A percentile compares a stretch with the other conserved stretches of the same genome.
phyloP scores from a whole-genome alignment of 768 basidiomycete species.

The Omphalotus guepiniiformis region DNA sequence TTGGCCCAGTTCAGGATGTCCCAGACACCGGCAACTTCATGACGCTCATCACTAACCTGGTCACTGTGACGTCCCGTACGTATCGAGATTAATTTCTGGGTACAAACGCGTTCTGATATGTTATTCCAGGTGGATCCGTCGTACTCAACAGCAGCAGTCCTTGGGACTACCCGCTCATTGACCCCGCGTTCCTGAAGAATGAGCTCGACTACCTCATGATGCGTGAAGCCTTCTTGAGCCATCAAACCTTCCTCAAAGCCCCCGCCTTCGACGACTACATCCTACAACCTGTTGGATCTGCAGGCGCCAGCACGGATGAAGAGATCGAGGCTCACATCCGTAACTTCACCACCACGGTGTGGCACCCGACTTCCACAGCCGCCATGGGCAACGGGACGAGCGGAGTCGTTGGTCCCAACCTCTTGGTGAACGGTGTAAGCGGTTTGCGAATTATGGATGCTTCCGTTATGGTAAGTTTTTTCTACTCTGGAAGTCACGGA shows the following conservation, averaged over 20 bases:
- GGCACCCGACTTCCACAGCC: constrained; percentile 31
- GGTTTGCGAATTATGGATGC: constrained; percentile 36
- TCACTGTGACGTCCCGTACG: constrained; percentile 16
- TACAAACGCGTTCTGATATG: background rate
- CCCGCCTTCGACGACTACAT: constrained; percentile 2
- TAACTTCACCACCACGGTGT: constrained; percentile 19
- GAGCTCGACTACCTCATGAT: constrained; percentile 2
- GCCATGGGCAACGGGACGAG: constrained; percentile 26
- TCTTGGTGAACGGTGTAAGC: constrained; percentile 31
- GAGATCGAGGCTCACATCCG: constrained; percentile 25
- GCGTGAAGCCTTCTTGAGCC: constrained; percentile 1
- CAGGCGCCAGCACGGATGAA: constrained; percentile 23
- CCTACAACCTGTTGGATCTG: constrained; percentile 1
- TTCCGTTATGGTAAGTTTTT: constrained; percentile 30
- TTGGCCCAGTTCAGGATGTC: background rate
- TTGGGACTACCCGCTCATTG: constrained; percentile 4
- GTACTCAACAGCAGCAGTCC: background rate
- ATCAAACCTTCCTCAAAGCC: background rate
- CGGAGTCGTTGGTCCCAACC: constrained; percentile 34
- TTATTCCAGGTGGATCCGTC: constrained; percentile 3
- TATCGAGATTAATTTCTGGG: background rate
- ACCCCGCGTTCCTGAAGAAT: background rate
- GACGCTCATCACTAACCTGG: background rate
- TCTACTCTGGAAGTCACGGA: too few relatives aligned
- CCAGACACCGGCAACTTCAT: constrained; percentile 10